Evolutionary conservation across 768 basidiomycete genomes (phyloP).

Genomic region (Tulasnella sp.): DNA sequence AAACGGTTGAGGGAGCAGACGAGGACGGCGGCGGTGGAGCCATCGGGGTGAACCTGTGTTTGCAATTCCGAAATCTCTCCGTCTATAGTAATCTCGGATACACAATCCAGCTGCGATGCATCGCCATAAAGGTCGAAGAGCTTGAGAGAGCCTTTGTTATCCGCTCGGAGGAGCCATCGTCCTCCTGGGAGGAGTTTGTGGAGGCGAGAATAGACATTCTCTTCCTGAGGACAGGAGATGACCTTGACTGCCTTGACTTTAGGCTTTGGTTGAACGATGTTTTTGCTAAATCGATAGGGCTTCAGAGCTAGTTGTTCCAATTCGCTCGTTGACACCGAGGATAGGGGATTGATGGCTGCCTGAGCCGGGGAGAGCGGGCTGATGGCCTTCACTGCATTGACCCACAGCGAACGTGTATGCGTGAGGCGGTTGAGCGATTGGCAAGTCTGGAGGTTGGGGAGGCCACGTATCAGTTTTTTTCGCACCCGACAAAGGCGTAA

Average conservation of each 20-base stretch:
- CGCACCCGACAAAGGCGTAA: not conserved
- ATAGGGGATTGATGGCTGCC: not conserved
- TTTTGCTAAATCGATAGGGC: not conserved
- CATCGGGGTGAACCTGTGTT: not conserved
- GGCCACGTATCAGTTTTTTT: not conserved
- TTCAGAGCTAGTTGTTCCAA: not conserved
- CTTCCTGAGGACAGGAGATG: not conserved
- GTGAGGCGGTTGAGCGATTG: not conserved
- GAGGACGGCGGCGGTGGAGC: not conserved
- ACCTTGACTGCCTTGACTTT: not conserved
- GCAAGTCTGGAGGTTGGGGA: not conserved
- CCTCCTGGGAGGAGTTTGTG: slow-evolving; percentile 1
- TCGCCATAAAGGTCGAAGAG: not conserved
- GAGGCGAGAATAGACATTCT: not conserved
- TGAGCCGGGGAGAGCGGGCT: not conserved
- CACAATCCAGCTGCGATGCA: not conserved
- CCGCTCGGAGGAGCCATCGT: not conserved
- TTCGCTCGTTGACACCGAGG: not conserved
- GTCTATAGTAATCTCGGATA: not conserved
- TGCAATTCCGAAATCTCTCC: not conserved
- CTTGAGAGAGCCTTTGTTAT: not conserved
- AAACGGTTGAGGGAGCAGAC: not conserved
- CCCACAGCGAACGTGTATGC: not conserved
- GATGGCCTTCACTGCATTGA: not conserved
- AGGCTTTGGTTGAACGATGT: not conserved